Conservation (phyloP, 768 basidiomycete genomes). For the Panellus pusillus region DNA sequence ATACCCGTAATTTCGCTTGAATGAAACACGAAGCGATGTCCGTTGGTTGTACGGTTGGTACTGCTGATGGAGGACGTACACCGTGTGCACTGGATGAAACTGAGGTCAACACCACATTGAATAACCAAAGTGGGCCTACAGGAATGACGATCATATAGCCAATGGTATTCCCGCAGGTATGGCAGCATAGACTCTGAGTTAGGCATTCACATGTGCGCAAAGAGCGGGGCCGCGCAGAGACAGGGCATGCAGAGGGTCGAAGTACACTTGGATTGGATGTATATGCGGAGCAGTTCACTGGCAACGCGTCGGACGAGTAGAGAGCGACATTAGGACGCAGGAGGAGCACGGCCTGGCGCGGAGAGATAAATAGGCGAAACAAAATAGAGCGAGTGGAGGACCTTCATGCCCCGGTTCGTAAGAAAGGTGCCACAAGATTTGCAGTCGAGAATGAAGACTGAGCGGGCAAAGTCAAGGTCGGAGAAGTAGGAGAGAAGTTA, state of each 20-base stretch:
- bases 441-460: conserved; percentile 80
- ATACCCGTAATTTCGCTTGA: conserved; percentile 62
- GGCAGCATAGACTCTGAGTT: conserved; percentile 79
- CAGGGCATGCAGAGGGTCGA: conserved; percentile 34
- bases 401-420: conserved; percentile 87
- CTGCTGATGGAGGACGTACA: conserved; percentile 72
- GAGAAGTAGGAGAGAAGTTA: too few relatives aligned
- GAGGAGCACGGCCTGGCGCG: conserved; percentile 72
- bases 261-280: conserved; percentile 46
- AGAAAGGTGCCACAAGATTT: conserved; percentile 70
- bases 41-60: conserved; percentile 74
- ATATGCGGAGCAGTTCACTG: conserved; percentile 73
- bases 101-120: not conserved
- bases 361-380: not conserved
- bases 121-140: conserved; percentile 28
- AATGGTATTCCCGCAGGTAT: conserved; percentile 70
- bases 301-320: conserved; percentile 80
- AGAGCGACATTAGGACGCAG: conserved; percentile 79
- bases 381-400: conserved; percentile 22
- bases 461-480: too few relatives aligned
- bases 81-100: conserved; percentile 50
- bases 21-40: conserved; percentile 87
- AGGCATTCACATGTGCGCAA: conserved; percentile 80
- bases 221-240: conserved; percentile 30
- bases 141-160: conserved; percentile 84